phyloP scores from a whole-genome alignment of 805 yeast species.

The Saturnispora mendoncae region DNA sequence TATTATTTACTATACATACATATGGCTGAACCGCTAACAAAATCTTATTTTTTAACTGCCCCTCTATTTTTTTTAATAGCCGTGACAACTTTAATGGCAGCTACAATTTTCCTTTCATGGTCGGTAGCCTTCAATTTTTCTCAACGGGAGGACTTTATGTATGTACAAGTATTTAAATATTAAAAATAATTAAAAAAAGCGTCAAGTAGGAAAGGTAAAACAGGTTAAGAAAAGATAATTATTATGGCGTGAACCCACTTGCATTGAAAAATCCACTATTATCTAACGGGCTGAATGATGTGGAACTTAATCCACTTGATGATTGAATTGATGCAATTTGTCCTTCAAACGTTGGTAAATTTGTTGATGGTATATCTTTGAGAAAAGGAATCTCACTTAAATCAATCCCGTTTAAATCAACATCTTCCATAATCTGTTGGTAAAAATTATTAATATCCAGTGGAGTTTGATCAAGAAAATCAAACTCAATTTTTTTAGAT shows the following conservation, averaged over 20 bases:
- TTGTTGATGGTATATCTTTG: not conserved
- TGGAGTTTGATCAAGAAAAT: slow-evolving; percentile 6
- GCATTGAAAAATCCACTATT: not conserved
- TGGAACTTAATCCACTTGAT: slow-evolving; percentile 1
- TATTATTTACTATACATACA: not conserved
- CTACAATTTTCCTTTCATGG: no score
- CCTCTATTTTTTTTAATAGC: no score
- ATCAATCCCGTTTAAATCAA: slow-evolving; percentile 2
- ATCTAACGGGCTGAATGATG: slow-evolving; percentile 1
- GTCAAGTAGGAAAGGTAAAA: no score
- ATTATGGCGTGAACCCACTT: not conserved
- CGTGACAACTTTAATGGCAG: no score
- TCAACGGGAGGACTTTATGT: no score
- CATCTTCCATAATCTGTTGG: slow-evolving; percentile 6
- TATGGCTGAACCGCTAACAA: not conserved
- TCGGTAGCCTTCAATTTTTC: no score
- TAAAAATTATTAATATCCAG: slow-evolving; percentile 6
- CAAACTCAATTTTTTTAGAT: not conserved
- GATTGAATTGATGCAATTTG: not conserved
- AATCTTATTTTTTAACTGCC: no score
- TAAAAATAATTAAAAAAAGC: no score
- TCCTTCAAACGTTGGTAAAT: not conserved
- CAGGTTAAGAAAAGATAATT: no score
- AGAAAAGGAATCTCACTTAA: slow-evolving; percentile 1
- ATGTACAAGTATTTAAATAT: no score